Evolutionary conservation across 2,329 filamentous ascomycete species (phyloP), one percentile per base, ranked within the genome.

Genomic region (Aspergillus floridensis): DNA sequence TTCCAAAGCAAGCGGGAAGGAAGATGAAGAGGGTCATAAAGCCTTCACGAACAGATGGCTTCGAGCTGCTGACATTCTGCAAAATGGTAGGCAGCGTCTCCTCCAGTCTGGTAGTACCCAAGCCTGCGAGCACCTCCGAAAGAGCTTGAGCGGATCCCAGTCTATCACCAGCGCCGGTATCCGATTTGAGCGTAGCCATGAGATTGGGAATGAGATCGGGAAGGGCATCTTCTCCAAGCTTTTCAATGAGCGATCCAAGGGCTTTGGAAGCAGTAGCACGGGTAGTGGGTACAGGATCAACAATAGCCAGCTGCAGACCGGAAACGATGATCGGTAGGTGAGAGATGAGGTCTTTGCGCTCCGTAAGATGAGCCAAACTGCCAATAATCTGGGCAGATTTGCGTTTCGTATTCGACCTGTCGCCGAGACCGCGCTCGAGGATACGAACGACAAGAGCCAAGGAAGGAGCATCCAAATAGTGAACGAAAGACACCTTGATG

Each of bases 11-110:
- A 56, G 96, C 95, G 12, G 95, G 95, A 79, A 99, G 86, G 84
- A 97, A 99, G 66, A 99, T 98, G 79, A 99, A 99, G 46, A 99
- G 84, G 7, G 95, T 97, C 95, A 99, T 99, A 81, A 99, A 99
- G 49, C 95, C 95, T 81, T 99, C 95, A 69, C 95, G 88, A 64
- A 99, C 92, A 57, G 92, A 87, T 19, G 95, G 75, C 77, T 96
- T 97, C 66, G 89, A 86, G 69, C 93, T 98, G 67, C 92, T 88
- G 65, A 96, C 93, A 70, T 99, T 99, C 71, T 98, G 93, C 46
- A 99, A 79, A 68, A 99, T 96, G 12, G 93, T 97, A 44, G 95
- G 96, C 49, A 99, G 81, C 5, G 93, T 98, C 77, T 99, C 96
- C 76, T 99, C 95, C 66, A 99, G 81, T 66, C 95, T 90, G 53